Base-by-base conservation (phyloP, 108 stramenopile genomes). In the Tribonema minus region DNA sequence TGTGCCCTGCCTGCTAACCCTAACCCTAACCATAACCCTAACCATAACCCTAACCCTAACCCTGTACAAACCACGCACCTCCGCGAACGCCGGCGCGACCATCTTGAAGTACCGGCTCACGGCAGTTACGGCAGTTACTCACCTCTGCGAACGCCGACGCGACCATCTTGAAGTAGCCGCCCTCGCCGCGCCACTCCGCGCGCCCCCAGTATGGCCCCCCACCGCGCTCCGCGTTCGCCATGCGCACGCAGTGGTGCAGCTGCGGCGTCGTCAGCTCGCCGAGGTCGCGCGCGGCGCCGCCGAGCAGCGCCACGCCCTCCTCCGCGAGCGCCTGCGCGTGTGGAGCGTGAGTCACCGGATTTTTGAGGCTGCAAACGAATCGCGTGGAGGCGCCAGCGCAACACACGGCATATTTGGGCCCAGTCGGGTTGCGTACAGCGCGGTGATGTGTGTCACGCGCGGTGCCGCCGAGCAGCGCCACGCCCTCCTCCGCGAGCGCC, bases 231-330 rank as follows among this genome's bases (percentile, higher is more conserved):
- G 29, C 70, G 27, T 71, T 64, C 27, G 69, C 64, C 80, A 64
- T 81, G 37, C 70, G 61, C 35, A 20, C 67, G 6, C 32, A 29
- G 34, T 35, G 29, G 27, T 26, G 27, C 62, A 63, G 27, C 12
- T 26, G 46, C 30, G 98, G 98, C 26, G 98, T 99, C 25, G 94
- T 92, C 4, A 96, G 88, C 34, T 92, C 70, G 3, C 95, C 98
- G 60, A 92, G 89, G 87, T 93, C 87, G 35, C 82, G 69, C 31
- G 90, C 90, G 9, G 36, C 67, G 36, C 96, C 96, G 5, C 96
- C 81, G 39, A 85, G 72, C 76, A 87, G 89, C 64, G 46, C 39
- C 33, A 66, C 72, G 59, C 76, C 81, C 23, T 80, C 58, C 4
- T 38, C 54, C 3, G 58, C 69, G 37, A 64, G 38, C 26, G 58